These are phyloP conservation scores for Eucalyptus virginea DNA, from an alignment of 345 rosid species.

Conservation along the genomic window DNA sequence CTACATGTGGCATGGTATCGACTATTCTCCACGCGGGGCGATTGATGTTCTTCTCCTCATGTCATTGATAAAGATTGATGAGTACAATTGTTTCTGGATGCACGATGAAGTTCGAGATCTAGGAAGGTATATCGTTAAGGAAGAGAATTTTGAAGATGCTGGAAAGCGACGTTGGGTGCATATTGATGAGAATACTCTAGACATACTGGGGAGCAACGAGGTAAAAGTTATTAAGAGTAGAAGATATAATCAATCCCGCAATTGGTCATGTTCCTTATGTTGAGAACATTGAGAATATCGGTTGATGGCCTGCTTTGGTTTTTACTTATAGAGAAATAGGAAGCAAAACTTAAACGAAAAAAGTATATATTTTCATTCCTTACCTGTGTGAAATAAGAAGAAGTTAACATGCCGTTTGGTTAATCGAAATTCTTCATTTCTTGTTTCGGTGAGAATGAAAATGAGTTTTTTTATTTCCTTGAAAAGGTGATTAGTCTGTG, in stretches of 20 bases:
- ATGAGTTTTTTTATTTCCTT: background rate
- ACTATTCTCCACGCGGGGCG: rapidly evolving
- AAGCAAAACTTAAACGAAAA: background rate
- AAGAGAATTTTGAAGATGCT: background rate
- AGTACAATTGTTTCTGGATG: background rate
- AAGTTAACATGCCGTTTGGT: rapidly evolving
- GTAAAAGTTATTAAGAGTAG: background rate
- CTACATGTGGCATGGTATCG: background rate
- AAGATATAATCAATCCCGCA: background rate
- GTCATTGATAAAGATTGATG: background rate
- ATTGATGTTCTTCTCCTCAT: background rate
- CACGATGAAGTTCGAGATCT: background rate
- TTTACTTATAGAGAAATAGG: background rate
- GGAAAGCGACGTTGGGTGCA: background rate
- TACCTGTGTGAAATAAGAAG: background rate
- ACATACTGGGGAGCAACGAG: rapidly evolving
- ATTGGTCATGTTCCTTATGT: too few species aligned
- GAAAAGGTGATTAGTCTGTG: background rate
- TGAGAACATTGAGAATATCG: background rate
- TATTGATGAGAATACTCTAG: background rate
- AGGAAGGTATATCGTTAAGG: background rate
- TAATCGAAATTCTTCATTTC: background rate
- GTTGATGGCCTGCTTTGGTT: background rate
- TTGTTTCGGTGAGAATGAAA: background rate
- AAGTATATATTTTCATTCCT: background rate